Base-by-base conservation (phyloP, 2,329 filamentous ascomycete genomes). In the Rutstroemia sp. region DNA sequence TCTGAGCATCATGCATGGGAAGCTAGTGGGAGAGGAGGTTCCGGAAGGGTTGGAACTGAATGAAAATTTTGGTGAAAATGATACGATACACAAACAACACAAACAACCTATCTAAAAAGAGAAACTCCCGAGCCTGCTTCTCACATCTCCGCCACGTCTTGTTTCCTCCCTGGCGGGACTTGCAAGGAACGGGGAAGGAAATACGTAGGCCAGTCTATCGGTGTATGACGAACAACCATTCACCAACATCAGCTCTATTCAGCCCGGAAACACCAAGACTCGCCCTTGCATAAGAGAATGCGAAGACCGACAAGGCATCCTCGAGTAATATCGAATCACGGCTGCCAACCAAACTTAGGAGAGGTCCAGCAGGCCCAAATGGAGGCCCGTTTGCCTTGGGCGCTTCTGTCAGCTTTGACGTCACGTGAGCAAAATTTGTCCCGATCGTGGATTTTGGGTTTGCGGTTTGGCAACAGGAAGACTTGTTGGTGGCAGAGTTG, bases 351-450 rank as follows among this genome's bases (percentile, higher is more conserved):
- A 46, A 23, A 46, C 42, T 12, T 34, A 4, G 12, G 30, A 12
- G 30, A 4, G 30, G 30, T 10, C 42, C 38, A 50, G 46, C 46
- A 44, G 53, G 46, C 53, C 53, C 53, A 50, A 55, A 55, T 27
- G 9, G 47, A 55, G 53, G 53, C 53, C 53, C 47, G 53, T 38
- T 37, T 55, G 53, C 46, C 53, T 55, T 14, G 23, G 3, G 37
- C 21, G 39, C 10, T 9, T 25, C n/a, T 9, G 52, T 55, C 52
- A 51, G 53, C 38, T 51, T 16, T 3, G 14, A 7, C 2, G 12
- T 55, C 53, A 55, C 53, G 53, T 55, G 53, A 55, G 8, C 3
- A 2, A 2, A 42, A 17, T n/a, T n/a, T 17, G 19, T 42, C 39
- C 39, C 16, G 19, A 42, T 17, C 12, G 12, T 23, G 7, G 12